phyloP scores from a whole-genome alignment of 257 asterid genomes.

The Thymus mandschuricus region DNA sequence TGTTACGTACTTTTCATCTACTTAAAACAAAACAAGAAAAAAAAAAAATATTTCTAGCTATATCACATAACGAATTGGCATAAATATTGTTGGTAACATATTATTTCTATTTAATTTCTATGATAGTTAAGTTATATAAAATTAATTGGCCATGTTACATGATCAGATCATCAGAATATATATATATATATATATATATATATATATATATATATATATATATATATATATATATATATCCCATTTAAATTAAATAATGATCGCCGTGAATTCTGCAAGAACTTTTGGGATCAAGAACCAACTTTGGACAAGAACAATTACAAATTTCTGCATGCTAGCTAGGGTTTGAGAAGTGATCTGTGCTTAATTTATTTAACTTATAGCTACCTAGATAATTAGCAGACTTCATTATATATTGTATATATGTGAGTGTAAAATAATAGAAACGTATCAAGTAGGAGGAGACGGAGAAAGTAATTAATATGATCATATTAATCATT shows the following conservation, averaged over 20 bases:
- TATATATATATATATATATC: background rate
- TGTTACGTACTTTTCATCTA: background rate
- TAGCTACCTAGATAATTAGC: background rate
- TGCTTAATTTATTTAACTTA: background rate
- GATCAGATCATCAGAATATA: too few relatives aligned
- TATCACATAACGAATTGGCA: too few relatives aligned
- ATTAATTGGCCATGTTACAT: too few relatives aligned
- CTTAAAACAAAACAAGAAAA: background rate
- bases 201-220: too few relatives aligned
- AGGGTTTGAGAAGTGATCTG: slow-evolving; percentile 1
- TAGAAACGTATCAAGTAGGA: too few relatives aligned
- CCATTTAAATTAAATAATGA: slow-evolving; percentile 27
- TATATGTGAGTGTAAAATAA: background rate
- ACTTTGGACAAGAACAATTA: slow-evolving; percentile 11
- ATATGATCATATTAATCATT: too few relatives aligned
- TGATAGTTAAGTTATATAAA: too few relatives aligned
- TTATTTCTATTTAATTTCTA: too few relatives aligned
- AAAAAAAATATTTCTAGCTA: too few relatives aligned
- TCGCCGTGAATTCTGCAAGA: slow-evolving; percentile 48
- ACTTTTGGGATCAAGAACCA: slow-evolving; percentile 28
- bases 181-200: too few relatives aligned
- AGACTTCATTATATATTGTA: slow-evolving; percentile 1
- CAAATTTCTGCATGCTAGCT: slow-evolving; percentile 26
- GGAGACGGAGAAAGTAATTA: too few relatives aligned
- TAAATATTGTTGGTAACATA: too few relatives aligned